Evolutionary conservation across 2,329 filamentous ascomycete species (phyloP), one percentile per base, ranked within the genome.

Genomic region (Ceratocystis lukuohia): DNA sequence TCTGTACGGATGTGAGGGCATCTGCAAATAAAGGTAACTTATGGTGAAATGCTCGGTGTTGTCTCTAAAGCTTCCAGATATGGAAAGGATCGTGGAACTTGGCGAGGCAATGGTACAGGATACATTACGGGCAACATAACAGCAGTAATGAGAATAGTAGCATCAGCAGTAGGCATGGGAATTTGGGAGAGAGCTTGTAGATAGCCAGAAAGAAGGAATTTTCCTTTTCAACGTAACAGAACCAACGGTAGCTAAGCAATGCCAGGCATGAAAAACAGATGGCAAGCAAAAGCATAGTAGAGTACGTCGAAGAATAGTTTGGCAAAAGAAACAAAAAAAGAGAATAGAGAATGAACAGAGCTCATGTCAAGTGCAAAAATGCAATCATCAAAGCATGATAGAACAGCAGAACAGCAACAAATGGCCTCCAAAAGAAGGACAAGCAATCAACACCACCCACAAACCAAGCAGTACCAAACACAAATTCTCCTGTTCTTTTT

Each of bases 391-490:
- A 45, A 45, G 37, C 61, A 33, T 28, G 61, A 62, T 22, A 37
- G 37, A 59, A 59, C 25, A 59, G 25, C 56, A 59, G 28, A 59
- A 59, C 30, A 37, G 17, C 61, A 62, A 48, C 41, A 53, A 5
- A 17, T 20, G 28, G 44, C 45, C 62, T 45, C 59, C 59, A 3
- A 62, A n/a, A 62, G 59, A 41, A 62, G 41, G 41, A 22, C 22
- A 62, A 17, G 33, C n/a, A 62, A 25, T 41, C 41, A 45, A 41
- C n/a, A 62, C 37, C 33, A 62, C 62, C 46, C 62, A 37, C 25
- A 41, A 22, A 53, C 44, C 17, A 64, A 50, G 50, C 62, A 64
- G 62, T 22, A 64, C 62, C 44, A 53, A 48, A 25, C 61, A 44
- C 41, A 62, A 46, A 30, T 22, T 46, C 15, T 30, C 22, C 56